phyloP scores from a whole-genome alignment of 2,329 filamentous ascomycete genomes.

The Verticillium zaregamsianum region DNA sequence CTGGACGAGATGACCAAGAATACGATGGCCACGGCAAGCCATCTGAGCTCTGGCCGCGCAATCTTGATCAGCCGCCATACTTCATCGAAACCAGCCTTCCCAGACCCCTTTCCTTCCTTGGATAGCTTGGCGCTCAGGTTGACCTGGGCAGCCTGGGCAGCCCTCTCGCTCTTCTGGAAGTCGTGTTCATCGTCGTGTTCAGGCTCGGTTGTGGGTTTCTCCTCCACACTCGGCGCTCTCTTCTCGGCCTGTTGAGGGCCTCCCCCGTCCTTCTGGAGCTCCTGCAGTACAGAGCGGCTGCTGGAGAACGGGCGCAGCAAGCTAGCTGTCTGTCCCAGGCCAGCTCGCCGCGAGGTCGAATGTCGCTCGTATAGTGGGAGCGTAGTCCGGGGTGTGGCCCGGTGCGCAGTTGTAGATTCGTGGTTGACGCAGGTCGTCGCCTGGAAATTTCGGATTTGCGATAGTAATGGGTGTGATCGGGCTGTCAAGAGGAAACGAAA shows the following conservation, averaged over 20 bases:
- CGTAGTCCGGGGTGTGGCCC: background rate
- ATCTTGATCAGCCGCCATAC: constrained; percentile 87
- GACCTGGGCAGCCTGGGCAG: constrained; percentile 79
- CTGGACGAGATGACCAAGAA: constrained; percentile 85
- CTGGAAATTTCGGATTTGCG: constrained; percentile 1
- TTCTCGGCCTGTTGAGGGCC: background rate
- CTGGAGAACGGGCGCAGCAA: constrained; percentile 25
- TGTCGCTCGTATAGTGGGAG: background rate
- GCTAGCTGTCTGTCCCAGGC: background rate
- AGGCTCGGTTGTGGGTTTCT: constrained; percentile 20
- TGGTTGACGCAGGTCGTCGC: background rate
- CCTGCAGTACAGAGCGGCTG: constrained; percentile 15
- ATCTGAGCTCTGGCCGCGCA: constrained; percentile 76
- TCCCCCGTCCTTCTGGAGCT: constrained; percentile 7
- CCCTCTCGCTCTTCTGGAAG: constrained; percentile 73
- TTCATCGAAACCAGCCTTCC: constrained; percentile 64
- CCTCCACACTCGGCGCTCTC: background rate
- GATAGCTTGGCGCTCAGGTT: constrained; percentile 85
- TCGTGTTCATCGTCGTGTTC: constrained; percentile 38
- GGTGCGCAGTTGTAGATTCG: background rate
- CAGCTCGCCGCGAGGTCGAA: background rate
- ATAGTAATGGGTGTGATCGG: constrained; percentile 6
- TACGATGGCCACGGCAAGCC: constrained; percentile 73
- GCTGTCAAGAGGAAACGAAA: constrained; percentile 7
- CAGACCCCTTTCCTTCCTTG: constrained; percentile 65